These are phyloP conservation scores for Auriscalpium microsporum DNA, from an alignment of 768 basidiomycete genomes.

Conservation along the genomic window DNA sequence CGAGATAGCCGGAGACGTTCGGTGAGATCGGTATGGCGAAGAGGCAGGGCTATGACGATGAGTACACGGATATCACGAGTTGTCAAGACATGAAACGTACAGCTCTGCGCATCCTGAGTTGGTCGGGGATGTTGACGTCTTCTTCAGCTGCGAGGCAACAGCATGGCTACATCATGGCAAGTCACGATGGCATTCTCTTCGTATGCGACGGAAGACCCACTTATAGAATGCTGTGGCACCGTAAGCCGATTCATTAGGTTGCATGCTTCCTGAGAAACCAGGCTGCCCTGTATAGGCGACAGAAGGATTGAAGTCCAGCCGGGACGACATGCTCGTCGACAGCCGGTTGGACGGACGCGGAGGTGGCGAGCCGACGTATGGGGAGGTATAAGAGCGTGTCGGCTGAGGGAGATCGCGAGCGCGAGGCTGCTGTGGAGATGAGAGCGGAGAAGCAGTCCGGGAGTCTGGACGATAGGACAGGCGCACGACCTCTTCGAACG, in stretches of 20 bases:
- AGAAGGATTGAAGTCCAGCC: conserved; percentile 34
- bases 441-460: conserved; percentile 14
- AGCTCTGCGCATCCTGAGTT: background rate
- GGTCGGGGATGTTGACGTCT: conserved; percentile 1
- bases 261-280: conserved; percentile 5
- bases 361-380: background rate
- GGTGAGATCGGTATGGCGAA: no score
- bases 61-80: no score
- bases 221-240: conserved; percentile 45
- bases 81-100: background rate
- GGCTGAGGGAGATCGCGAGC: background rate
- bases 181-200: background rate
- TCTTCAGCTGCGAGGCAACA: conserved; percentile 39
- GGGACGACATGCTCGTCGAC: background rate
- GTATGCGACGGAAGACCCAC: conserved; percentile 25
- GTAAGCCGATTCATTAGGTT: conserved; percentile 11
- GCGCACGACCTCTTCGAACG: conserved; percentile 24
- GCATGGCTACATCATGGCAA: conserved; percentile 33
- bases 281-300: conserved; percentile 34
- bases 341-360: background rate
- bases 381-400: background rate
- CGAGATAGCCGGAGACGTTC: no score
- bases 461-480: conserved; percentile 18
- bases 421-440: conserved; percentile 2
- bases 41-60: no score